Percentiles rank a stretch among this genome's conserved stretches.
These are phyloP conservation scores for Anisodus acutangulus DNA, from an alignment of 257 asterid species.

Conservation along the genomic window DNA sequence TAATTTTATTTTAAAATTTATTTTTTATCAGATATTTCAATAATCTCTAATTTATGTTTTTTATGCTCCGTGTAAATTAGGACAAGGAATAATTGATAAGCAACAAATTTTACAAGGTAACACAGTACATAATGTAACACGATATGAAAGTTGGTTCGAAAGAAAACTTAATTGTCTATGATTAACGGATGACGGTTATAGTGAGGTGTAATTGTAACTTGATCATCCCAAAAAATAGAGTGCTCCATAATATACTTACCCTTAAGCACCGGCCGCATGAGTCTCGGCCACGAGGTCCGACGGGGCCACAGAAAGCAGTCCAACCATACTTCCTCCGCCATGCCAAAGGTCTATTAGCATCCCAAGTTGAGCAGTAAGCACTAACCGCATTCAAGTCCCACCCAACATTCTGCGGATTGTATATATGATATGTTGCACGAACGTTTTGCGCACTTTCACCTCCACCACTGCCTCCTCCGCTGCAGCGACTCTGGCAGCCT, in stretches of 20 bases:
- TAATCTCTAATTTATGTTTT: no score
- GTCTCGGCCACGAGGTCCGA: conserved; percentile 37
- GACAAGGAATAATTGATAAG: no score
- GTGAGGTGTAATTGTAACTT: no score
- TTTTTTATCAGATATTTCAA: no score
- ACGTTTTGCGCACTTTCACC: conserved; percentile 34
- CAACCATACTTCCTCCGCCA: conserved; percentile 41
- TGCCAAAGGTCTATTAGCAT: conserved; percentile 33
- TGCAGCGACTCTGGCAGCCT: conserved; percentile 22
- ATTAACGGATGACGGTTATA: no score
- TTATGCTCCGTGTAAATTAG: no score
- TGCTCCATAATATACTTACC: conserved; percentile 26
- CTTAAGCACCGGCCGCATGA: conserved; percentile 43
- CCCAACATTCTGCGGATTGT: conserved; percentile 37
- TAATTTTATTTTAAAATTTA: no score
- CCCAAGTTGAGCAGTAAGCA: conserved; percentile 45
- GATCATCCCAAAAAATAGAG: no score
- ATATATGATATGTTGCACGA: conserved; percentile 39
- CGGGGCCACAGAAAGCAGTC: conserved; percentile 49
- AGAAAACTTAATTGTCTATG: no score
- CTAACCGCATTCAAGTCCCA: conserved; percentile 39
- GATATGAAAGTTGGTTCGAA: no score
- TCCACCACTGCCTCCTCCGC: background rate
- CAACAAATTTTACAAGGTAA: no score
- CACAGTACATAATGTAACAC: no score